Conservation (phyloP, 2,329 filamentous ascomycete genomes). For the Epichloe coenophiala region DNA sequence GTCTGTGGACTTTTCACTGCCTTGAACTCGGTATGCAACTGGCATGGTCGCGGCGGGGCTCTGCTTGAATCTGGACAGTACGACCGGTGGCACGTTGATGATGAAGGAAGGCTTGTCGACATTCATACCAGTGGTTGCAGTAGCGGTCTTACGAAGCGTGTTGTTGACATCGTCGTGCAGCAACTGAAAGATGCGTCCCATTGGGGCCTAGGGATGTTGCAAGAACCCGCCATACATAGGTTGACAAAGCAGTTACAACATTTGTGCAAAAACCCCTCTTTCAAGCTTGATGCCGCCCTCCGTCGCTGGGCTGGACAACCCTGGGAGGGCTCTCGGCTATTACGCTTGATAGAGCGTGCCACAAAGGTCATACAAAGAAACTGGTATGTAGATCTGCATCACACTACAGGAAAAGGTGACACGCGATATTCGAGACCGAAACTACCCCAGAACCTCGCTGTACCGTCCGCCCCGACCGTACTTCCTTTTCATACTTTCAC, state of each 20-base stretch:
- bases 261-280: conserved; percentile 22
- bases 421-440: conserved; percentile 56
- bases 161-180: conserved; percentile 79
- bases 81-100: conserved; percentile 90
- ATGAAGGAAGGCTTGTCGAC: conserved; percentile 69
- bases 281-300: conserved; percentile 28
- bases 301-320: conserved; percentile 55
- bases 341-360: conserved; percentile 73
- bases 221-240: conserved; percentile 36
- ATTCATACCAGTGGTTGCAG: conserved; percentile 44
- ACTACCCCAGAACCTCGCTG: conserved; percentile 56
- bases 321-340: conserved; percentile 79
- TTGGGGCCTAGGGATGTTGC: conserved; percentile 68
- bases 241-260: conserved; percentile 33
- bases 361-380: conserved; percentile 66
- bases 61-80: conserved; percentile 57
- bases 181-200: conserved; percentile 75
- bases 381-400: conserved; percentile 77
- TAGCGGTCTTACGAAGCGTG: conserved; percentile 77
- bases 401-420: conserved; percentile 41
- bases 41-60: conserved; percentile 79
- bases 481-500: conserved; percentile 97
- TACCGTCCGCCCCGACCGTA: conserved; percentile 84
- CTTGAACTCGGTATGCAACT: conserved; percentile 91
- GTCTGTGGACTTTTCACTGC: conserved; percentile 93